Percentiles rank a stretch among this genome's conserved stretches.
phyloP scores from a whole-genome alignment of 495 filamentous ascomycete species.

The Cercophora sp. region DNA sequence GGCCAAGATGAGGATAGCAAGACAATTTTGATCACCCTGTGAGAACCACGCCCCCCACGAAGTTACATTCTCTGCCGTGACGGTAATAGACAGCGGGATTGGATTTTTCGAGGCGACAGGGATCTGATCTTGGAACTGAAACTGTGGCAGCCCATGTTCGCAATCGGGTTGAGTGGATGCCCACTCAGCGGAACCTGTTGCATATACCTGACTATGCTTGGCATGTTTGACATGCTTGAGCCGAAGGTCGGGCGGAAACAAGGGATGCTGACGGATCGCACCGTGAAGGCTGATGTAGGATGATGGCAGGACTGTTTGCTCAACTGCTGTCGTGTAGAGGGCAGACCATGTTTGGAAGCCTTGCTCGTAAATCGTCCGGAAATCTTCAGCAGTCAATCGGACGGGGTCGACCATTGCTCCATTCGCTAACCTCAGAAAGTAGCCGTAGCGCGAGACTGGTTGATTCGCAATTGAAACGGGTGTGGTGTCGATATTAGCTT shows the following conservation, averaged over 20 bases:
- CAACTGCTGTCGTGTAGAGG: background rate
- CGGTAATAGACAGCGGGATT: background rate
- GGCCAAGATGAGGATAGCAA: slow-evolving; percentile 13
- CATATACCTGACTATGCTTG: background rate
- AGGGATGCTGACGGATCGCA: background rate
- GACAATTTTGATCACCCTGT: slow-evolving; percentile 6
- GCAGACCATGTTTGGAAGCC: slow-evolving; percentile 11
- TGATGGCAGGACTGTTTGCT: background rate
- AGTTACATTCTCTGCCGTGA: background rate
- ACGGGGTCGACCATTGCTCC: background rate
- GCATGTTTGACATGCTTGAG: background rate
- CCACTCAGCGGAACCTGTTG: background rate
- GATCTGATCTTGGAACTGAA: slow-evolving; percentile 4
- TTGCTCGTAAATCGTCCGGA: background rate
- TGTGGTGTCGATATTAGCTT: too few species aligned
- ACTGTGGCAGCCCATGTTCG: background rate
- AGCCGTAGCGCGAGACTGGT: too few species aligned
- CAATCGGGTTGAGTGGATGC: background rate
- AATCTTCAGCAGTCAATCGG: background rate
- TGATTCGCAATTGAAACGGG: too few species aligned
- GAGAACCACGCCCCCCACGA: background rate
- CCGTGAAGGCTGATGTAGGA: background rate
- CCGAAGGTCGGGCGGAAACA: background rate
- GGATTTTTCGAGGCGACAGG: background rate
- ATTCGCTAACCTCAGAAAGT: too few species aligned